Evolutionary conservation across 768 basidiomycete genomes (phyloP).

Genomic region (Amanita pseudoporphyria): DNA sequence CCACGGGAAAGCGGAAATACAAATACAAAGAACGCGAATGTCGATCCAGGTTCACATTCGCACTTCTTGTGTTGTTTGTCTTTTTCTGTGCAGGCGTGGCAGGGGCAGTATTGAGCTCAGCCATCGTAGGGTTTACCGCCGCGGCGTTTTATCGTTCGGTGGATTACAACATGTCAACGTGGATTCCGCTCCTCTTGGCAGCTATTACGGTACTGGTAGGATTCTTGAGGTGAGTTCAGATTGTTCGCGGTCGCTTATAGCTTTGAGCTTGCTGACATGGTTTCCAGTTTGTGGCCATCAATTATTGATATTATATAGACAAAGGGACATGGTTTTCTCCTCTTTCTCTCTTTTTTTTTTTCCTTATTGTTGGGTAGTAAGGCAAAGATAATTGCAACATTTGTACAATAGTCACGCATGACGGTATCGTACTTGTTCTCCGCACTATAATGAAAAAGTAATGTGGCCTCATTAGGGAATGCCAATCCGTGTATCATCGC

Average conservation of each 20-base stretch:
- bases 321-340: not conserved
- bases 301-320: constrained; percentile 33
- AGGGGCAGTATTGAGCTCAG: constrained; percentile 37
- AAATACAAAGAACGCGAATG: constrained; percentile 21
- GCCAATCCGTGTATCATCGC: too few relatives aligned
- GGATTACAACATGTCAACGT: constrained; percentile 43
- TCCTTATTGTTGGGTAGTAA: not conserved
- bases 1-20: not conserved
- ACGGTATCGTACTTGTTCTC: too few relatives aligned
- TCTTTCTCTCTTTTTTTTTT: not conserved
- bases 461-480: too few relatives aligned
- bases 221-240: constrained; percentile 25
- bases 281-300: constrained; percentile 31
- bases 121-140: constrained; percentile 35
- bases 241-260: not conserved
- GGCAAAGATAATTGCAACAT: not conserved
- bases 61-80: constrained; percentile 33
- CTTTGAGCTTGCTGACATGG: not conserved
- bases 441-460: not conserved
- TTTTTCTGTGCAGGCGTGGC: constrained; percentile 33
- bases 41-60: constrained; percentile 37
- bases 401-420: constrained; percentile 2
- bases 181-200: constrained; percentile 38
- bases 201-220: constrained; percentile 32
- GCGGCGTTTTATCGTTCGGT: constrained; percentile 35